Base-by-base conservation (phyloP, 306 rosid genomes). In the Urtica urens region DNA sequence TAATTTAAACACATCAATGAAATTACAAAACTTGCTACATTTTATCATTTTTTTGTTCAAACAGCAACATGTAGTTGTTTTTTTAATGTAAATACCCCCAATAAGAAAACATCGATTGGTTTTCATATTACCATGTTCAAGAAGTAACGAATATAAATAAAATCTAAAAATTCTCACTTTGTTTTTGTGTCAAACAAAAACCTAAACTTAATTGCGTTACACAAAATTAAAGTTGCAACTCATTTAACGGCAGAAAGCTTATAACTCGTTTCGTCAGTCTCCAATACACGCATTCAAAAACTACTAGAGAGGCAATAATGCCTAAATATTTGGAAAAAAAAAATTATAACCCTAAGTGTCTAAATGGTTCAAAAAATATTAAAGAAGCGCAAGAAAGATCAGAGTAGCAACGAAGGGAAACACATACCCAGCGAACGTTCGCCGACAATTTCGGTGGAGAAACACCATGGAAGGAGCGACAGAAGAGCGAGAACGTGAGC, bases 351-450 rank as follows among this genome's bases (percentile, higher is more conserved):
- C 69, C 69, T 59, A 23, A 53, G 38, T 14, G 34, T 40, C 25
- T 11, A 10, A 16, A 8, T n/a, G 14, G 7, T 2, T 6, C 23
- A 28, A 16, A 23, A 7, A 2, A 23, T 35, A n/a, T 6, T 35
- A 9, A 19, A 27, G 3, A 56, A 37, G 25, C n/a, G 30, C 34
- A 44, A 55, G 4, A 17, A 63, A 58, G 18, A 57, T 35, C 23
- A 5, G 12, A 19, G 1, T 20, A 33, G 54, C 10, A 35, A 14
- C 25, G 51, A 51, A 58, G 28, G 63, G 20, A 51, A 65, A 0
- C 40, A 35, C 24, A 51, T 77, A 81, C 92, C 71, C 33, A 77
- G 10, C 34, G 68, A 67, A 53, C 29, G 73, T 30, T 59, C 66
- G 16, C 14, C 38, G 56, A 60, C 52, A 7, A 65, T 22, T 21